Base-by-base conservation (phyloP, 768 basidiomycete genomes). In the Suillus variegatus region DNA sequence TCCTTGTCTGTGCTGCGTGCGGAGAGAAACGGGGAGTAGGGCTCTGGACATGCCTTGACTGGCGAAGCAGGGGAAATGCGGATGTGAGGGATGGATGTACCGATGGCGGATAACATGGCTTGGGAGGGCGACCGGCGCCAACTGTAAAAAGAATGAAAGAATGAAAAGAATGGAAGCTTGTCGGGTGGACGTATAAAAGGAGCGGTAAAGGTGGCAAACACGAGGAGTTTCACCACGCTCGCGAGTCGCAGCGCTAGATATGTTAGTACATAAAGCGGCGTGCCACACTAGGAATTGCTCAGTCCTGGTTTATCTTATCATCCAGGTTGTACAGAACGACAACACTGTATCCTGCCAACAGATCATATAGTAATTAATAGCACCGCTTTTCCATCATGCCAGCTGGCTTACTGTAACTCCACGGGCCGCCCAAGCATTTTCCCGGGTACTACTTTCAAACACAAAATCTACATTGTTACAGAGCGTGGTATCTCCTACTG, bases 31-130 rank as follows among this genome's bases (percentile, higher is more conserved):
- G 90, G 89, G 63, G 90, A 91, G 73, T 81, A 86, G 3, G 88
- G 86, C 73, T 90, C 87, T 40, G 77, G 69, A 40, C 72, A 62
- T 51, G 77, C 75, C 60, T 84, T 82, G 68, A 84, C 80, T n/a
- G 85, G 85, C 4, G 88, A 86, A 57, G 91, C 86, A 41, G 82
- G 86, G 25, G 89, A 92, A 72, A 94, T 86, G 69, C 82, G 84
- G 69, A 94, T 93, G 67, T 84, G 80, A 68, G 91, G 91, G 70
- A 91, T 77, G 64, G 69, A 70, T 66, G 70, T 61, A 52, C 60
- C 46, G 57, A 44, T 46, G 65, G 65, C 56, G 66, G 64, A 67
- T 71, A 69, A 71, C 71, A 74, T 43, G 64, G 10, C 20, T 60
- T 43, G 25, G 67, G 66, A 63, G 64, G 67, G 72, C 80, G 84